These are phyloP conservation scores for Emericellopsis atlantica DNA, from an alignment of 2,329 filamentous ascomycete genomes.

Conservation along the genomic window DNA sequence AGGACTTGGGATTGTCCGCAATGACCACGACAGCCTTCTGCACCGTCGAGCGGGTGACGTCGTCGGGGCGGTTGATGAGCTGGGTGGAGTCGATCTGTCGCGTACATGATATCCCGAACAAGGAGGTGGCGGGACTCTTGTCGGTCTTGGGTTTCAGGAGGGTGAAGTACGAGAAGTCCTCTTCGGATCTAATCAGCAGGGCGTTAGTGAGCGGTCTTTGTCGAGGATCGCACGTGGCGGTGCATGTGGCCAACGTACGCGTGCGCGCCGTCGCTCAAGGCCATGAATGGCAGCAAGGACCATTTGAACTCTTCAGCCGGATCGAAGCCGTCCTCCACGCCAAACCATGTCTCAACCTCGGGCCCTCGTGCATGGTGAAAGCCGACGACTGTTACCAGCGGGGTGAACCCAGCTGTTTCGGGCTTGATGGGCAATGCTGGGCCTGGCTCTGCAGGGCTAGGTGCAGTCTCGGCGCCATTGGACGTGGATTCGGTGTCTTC, in stretches of 20 bases:
- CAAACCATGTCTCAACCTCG: slow-evolving; percentile 89
- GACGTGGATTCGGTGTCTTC: slow-evolving; percentile 11
- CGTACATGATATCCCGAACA: slow-evolving; percentile 94
- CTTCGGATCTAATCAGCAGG: slow-evolving; percentile 57
- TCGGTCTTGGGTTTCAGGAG: slow-evolving; percentile 53
- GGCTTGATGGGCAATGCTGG: slow-evolving; percentile 12
- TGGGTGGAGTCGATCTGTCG: slow-evolving; percentile 74
- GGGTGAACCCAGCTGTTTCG: slow-evolving; percentile 34
- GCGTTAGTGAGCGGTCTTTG: neutral
- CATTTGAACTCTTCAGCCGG: slow-evolving; percentile 79
- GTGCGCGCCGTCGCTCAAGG: slow-evolving; percentile 88
- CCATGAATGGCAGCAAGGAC: slow-evolving; percentile 91
- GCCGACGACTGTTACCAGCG: slow-evolving; percentile 68
- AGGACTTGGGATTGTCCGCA: slow-evolving; percentile 77
- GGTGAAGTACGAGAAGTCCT: slow-evolving; percentile 98
- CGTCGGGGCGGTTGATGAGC: slow-evolving; percentile 65
- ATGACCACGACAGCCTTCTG: slow-evolving; percentile 97
- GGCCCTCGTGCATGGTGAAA: slow-evolving; percentile 81
- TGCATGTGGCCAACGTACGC: slow-evolving; percentile 53
- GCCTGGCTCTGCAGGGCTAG: slow-evolving; percentile 9
- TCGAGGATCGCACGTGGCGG: no score
- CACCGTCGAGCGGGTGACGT: slow-evolving; percentile 94
- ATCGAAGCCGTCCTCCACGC: slow-evolving; percentile 59
- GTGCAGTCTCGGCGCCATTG: slow-evolving; percentile 5
- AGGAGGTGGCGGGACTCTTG: slow-evolving; percentile 53